Evolutionary conservation across 2,329 filamentous ascomycete genomes (phyloP).

Genomic region (Pseudovirgaria hyperparasitica): DNA sequence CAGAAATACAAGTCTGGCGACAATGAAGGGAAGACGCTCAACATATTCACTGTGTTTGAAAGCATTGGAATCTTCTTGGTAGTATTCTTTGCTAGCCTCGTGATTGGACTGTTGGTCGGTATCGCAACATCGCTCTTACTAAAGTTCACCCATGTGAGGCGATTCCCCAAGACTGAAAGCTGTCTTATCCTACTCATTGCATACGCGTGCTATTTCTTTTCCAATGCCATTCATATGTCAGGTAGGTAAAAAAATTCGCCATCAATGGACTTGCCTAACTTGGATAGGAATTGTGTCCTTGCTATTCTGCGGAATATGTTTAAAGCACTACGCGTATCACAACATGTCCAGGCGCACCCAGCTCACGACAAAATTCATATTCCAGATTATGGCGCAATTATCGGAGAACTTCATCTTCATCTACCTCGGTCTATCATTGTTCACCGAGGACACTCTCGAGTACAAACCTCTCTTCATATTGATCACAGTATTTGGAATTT

Average conservation of each 20-base stretch:
- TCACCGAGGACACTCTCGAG: slow-evolving; percentile 75
- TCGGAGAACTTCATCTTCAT: slow-evolving; percentile 99
- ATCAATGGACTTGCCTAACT: slow-evolving; percentile 1
- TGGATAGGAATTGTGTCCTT: slow-evolving; percentile 78
- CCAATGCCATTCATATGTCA: slow-evolving; percentile 89
- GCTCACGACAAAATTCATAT: slow-evolving; percentile 94
- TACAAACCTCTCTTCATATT: slow-evolving; percentile 96
- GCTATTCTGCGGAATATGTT: slow-evolving; percentile 92
- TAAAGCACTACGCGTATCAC: slow-evolving; percentile 99
- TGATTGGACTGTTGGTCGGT: slow-evolving; percentile 80
- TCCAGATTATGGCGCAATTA: slow-evolving; percentile 85
- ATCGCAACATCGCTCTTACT: slow-evolving; percentile 76
- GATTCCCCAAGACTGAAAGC: slow-evolving; percentile 93
- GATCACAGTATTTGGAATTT: slow-evolving; percentile 82
- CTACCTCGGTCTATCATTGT: slow-evolving; percentile 86
- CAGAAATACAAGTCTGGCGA: slow-evolving; percentile 77
- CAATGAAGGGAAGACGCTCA: slow-evolving; percentile 50
- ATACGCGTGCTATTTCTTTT: slow-evolving; percentile 96
- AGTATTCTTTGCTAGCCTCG: slow-evolving; percentile 86
- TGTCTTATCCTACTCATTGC: slow-evolving; percentile 88
- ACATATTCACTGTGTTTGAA: slow-evolving; percentile 73
- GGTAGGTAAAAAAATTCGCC: slow-evolving; percentile 43
- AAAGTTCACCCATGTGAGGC: slow-evolving; percentile 87
- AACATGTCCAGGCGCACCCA: slow-evolving; percentile 98
- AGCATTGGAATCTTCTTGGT: slow-evolving; percentile 89